Evolutionary conservation across 2,329 filamentous ascomycete genomes (phyloP).

Genomic region (Fusarium oligoseptatum): DNA sequence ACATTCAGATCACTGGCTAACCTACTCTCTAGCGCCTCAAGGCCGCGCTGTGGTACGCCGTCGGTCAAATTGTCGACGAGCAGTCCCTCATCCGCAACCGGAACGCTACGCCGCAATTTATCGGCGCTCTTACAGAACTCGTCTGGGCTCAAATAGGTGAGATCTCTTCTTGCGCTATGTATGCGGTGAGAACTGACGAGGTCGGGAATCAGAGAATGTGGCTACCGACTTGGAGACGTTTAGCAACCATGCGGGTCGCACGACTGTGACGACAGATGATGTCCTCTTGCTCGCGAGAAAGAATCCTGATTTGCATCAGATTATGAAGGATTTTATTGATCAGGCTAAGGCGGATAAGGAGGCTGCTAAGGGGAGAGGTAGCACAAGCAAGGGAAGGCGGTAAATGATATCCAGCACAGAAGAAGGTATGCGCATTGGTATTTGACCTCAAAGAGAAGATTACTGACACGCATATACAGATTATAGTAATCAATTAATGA

Average conservation of each 20-base stretch:
- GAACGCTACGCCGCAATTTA: slow-evolving; percentile 93
- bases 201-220: slow-evolving; percentile 61
- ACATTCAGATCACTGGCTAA: not conserved
- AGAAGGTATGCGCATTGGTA: not conserved
- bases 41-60: slow-evolving; percentile 84
- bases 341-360: slow-evolving; percentile 62
- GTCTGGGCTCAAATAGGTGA: slow-evolving; percentile 88
- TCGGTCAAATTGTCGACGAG: slow-evolving; percentile 90
- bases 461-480: not conserved
- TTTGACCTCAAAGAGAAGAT: not conserved
- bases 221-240: slow-evolving; percentile 69
- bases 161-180: not conserved
- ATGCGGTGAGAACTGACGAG: not conserved
- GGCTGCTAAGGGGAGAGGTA: slow-evolving; percentile 39
- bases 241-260: slow-evolving; percentile 82
- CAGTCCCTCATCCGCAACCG: slow-evolving; percentile 73
- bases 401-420: slow-evolving; percentile 25
- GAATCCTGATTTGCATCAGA: slow-evolving; percentile 84
- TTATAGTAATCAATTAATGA: not conserved
- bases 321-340: slow-evolving; percentile 79
- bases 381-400: slow-evolving; percentile 52
- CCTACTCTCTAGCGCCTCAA: slow-evolving; percentile 75
- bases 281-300: slow-evolving; percentile 88
- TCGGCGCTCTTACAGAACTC: slow-evolving; percentile 86
- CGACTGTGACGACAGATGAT: slow-evolving; percentile 85